Base-by-base conservation (phyloP, 192 early-diverging fungal species). In the Rhizophagus sp. region DNA sequence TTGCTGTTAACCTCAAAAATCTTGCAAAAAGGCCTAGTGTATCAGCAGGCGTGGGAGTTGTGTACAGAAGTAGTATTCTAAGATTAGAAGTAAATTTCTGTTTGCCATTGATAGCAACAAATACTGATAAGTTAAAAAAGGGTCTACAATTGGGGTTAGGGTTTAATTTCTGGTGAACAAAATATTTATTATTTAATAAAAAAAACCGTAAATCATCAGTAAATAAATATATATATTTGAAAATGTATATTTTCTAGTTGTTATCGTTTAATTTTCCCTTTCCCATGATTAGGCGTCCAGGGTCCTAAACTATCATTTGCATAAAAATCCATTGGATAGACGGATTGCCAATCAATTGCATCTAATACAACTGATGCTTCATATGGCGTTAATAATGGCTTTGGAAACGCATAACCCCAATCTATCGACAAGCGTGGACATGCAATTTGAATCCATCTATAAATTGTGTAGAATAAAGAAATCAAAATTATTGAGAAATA, bases 291-390 rank as follows among this genome's bases (percentile, higher is more conserved):
- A 34, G 95, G 94, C 5, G 97, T 97, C 96, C 96, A 97, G 1
- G 94, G 91, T 2, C 97, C 97, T 36, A 95, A 84, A 65, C 92
- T 94, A 68, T 96, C 95, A 82, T 92, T 92, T 1, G 96, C 90
- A 83, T 98, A 99, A 85, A 96, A 99, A 82, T 99, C 98, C 97
- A 98, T 99, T 61, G 98, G 98, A 84, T 99, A 99, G 10, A 90
- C 85, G 41, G 93, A 87, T 83, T 94, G 92, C 93, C 93, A 96
- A 78, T 93, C 90, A 12, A 89, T 89, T 27, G 88, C 87, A 68
- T 91, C 93, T 72, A 99, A 88, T 0, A 91, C 94, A 41, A 99
- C 95, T 0, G 95, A 92, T 30, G 94, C 95, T 84, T 99, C 98
- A 79, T 99, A 99, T 0, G 98, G 97, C 19, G 94, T 95, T 67